Evolutionary conservation across 768 basidiomycete species (phyloP), one percentile per base, ranked within the genome.

Genomic region (Boletus rex-veris): DNA sequence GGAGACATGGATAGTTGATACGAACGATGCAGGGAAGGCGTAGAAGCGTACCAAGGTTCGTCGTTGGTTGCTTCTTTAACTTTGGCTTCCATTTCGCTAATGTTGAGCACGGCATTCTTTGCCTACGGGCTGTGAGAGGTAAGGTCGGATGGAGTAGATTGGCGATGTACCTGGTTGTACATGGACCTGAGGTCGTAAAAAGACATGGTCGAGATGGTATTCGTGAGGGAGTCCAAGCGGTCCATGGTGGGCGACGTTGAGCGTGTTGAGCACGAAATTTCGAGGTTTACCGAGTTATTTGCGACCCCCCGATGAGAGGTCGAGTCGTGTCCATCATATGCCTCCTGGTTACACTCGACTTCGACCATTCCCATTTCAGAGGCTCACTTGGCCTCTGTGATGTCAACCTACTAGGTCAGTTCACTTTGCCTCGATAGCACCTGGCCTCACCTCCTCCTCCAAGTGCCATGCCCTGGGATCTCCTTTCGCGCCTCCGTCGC

Each of bases 31-130:
- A 21, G 46, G 12, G 6, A 24, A 30, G 35, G 26, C 8, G 15
- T 4, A 38, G 31, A n/a, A n/a, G 73, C 83, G 60, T 67, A 97
- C 96, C 97, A 99, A 52, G 97, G 88, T 58, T 99, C 97, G 63
- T 98, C 94, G 55, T 98, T 98, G 0, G 97, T 99, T 2, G 96
- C 97, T 56, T 98, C 96, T 58, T 84, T 79, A 16, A 98, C 96
- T 74, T 97, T 98, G 8, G 89, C 90, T 72, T 99, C 96, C 84
- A 91, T 96, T 75, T 98, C 96, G 62, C 88, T 92, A 55, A 98
- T 80, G 73, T 98, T 98, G 62, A 99, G 80, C 18, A 98, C 95
- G 56, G 93, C 85, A 71, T 97, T 97, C 77, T 92, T 96, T 28
- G 96, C 96, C 90, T 94, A 56, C 6, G 48, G n/a, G 26, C 12